phyloP scores from a whole-genome alignment of 2,329 filamentous ascomycete species.

The Penicillium griseofulvum region DNA sequence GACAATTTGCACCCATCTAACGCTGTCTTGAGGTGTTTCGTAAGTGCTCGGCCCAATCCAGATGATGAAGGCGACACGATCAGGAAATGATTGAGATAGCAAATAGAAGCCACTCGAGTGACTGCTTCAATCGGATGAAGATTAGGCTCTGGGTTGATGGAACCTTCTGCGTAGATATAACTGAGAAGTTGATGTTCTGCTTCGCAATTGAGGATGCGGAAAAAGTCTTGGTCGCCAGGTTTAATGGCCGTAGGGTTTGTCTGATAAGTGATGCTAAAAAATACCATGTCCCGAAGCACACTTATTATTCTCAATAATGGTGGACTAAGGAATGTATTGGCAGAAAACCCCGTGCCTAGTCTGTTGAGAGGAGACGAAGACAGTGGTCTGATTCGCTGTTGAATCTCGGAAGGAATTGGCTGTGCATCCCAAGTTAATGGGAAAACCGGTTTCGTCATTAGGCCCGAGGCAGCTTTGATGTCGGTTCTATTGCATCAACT shows the following conservation, averaged over 20 bases:
- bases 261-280: conserved; percentile 31
- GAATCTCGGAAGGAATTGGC: conserved; percentile 27
- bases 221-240: conserved; percentile 30
- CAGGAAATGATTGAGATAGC: conserved; percentile 32
- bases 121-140: conserved; percentile 31
- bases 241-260: conserved; percentile 21
- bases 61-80: conserved; percentile 35
- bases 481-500: conserved; percentile 26
- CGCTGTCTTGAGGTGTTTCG: conserved; percentile 28
- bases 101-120: conserved; percentile 31
- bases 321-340: conserved; percentile 30
- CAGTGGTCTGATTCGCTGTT: conserved; percentile 30
- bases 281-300: conserved; percentile 32
- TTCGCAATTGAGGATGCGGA: conserved; percentile 35
- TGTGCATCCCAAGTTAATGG: conserved; percentile 34
- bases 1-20: conserved; percentile 20
- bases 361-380: conserved; percentile 23
- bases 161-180: conserved; percentile 30
- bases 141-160: conserved; percentile 2
- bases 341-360: conserved; percentile 29
- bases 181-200: conserved; percentile 40
- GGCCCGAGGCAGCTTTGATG: conserved; percentile 34
- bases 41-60: conserved; percentile 36
- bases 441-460: conserved; percentile 36
- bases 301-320: conserved; percentile 27